phyloP scores from a whole-genome alignment of 2,329 filamentous ascomycete species.

The Neoscytalidium dimidiatum region DNA sequence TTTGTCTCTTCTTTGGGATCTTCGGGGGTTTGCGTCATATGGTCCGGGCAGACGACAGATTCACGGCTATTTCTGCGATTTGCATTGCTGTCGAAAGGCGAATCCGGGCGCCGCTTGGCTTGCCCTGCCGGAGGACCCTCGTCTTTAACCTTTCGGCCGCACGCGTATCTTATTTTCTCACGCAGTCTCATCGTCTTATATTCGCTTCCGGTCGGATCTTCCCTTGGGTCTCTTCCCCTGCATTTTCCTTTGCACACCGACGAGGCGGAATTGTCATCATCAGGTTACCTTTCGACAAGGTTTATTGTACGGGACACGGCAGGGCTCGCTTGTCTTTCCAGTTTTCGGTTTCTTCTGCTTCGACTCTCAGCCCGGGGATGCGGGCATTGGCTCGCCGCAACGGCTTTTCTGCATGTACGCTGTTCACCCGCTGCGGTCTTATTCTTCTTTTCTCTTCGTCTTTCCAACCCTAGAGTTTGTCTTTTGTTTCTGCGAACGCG shows the following conservation, averaged over 20 bases:
- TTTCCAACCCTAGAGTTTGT: constrained; percentile 6
- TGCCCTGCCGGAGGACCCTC: not conserved
- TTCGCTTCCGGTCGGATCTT: not conserved
- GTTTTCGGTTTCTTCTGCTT: constrained; percentile 16
- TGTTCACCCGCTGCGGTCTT: not conserved
- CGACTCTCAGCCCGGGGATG: not conserved
- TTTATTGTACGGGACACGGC: not conserved
- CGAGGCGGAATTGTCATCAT: not conserved
- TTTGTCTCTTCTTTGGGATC: constrained; percentile 15
- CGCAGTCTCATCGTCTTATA: not conserved
- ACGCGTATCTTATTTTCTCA: not conserved
- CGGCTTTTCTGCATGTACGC: constrained; percentile 13
- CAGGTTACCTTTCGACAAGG: constrained; percentile 12
- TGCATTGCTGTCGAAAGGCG: constrained; percentile 5
- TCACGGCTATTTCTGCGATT: constrained; percentile 16
- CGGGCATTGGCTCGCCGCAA: constrained; percentile 4
- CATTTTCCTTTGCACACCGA: not conserved
- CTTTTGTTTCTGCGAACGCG: constrained; percentile 9
- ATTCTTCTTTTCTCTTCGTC: not conserved
- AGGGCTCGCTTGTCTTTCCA: constrained; percentile 16
- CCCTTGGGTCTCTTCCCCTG: constrained; percentile 1
- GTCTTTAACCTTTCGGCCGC: not conserved
- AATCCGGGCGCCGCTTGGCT: constrained; percentile 8
- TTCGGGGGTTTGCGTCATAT: constrained; percentile 12
- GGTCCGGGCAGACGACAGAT: constrained; percentile 12